Base-by-base conservation (phyloP, 495 filamentous ascomycete species). In the Penicillium desertorum region DNA sequence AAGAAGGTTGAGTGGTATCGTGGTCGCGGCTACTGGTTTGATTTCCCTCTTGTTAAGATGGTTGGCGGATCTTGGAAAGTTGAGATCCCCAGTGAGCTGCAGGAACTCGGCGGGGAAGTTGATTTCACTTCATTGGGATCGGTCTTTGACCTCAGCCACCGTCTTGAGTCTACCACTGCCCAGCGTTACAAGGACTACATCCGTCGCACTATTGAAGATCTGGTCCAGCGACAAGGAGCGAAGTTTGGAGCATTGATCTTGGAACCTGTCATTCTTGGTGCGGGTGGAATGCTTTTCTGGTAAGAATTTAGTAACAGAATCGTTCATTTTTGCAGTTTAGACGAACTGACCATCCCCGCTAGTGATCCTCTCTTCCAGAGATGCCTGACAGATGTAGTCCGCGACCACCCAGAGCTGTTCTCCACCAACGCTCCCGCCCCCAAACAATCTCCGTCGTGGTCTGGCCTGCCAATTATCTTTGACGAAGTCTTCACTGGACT, bases 401-500 rank as follows among this genome's bases (percentile, higher is more conserved):
- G 89, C 46, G 67, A 71, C 7, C 76, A 77, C 58, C 69, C 79
- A 2, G 58, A 78, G 10, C 73, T 86, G 42, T 85, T 86, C 64
- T 48, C 49, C 20, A 9, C 36, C 51, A 45, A 50, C 27, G 43
- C 48, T 16, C 2, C 57, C 16, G 14, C 62, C 22, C 37, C 49
- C 22, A 58, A 57, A 36, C 54, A 62, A 48, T 51, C 58, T 20
- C 57, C 61, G 20, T 62, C 63, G 17, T 92, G 89, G 89, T 79
- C 78, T 2, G 89, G 89, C 2, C 75, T 92, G 19, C 89, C 89
- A 0, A 72, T 92, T 29, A 78, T 92, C 65, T 86, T 86, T 61
- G 89, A 92, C 66, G 89, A 92, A 68, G 88, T 92, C 32, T 91
- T 92, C 74, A 91, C 88, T 1, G 89, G 89, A 14, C 74, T 92